Evolutionary conservation across 768 basidiomycete species (phyloP).

Genomic region (Lactarius deliciosus): DNA sequence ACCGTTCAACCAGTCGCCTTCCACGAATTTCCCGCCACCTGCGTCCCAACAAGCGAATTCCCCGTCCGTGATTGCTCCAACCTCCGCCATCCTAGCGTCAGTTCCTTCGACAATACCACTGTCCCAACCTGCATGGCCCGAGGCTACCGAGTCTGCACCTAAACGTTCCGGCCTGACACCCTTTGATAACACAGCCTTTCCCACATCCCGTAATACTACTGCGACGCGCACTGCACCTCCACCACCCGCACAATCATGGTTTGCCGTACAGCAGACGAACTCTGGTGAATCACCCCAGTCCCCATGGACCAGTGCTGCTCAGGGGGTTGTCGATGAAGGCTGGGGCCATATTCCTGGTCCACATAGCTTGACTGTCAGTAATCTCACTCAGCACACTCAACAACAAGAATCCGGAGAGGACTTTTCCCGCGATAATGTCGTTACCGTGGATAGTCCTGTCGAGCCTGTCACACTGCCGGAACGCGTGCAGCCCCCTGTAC

Average conservation of each 20-base stretch:
- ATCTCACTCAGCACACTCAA: constrained; percentile 59
- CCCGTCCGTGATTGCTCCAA: neutral
- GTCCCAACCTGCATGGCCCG: constrained; percentile 24
- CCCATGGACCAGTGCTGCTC: constrained; percentile 54
- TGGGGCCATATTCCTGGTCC: constrained; percentile 46
- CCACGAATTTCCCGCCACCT: constrained; percentile 20
- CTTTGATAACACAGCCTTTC: constrained; percentile 25
- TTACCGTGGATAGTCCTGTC: constrained; percentile 28
- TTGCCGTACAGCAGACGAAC: constrained; percentile 17
- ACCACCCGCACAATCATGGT: constrained; percentile 29
- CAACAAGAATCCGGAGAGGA: constrained; percentile 44
- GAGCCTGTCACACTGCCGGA: constrained; percentile 31
- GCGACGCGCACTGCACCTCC: constrained; percentile 24
- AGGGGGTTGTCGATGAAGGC: constrained; percentile 45
- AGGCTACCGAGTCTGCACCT: constrained; percentile 18
- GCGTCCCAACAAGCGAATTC: constrained; percentile 9
- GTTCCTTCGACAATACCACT: constrained; percentile 13
- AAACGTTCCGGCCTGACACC: constrained; percentile 27
- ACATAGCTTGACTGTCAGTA: constrained; percentile 55
- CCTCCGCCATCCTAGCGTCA: neutral
- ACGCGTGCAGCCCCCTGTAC: constrained; percentile 2
- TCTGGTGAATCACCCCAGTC: constrained; percentile 39
- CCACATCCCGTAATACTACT: constrained; percentile 28
- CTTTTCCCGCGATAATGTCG: constrained; percentile 18
- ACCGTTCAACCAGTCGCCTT: constrained; percentile 25